Conservation (phyloP, 2,329 filamentous ascomycete species). For the Epichloe brachyelytri region DNA sequence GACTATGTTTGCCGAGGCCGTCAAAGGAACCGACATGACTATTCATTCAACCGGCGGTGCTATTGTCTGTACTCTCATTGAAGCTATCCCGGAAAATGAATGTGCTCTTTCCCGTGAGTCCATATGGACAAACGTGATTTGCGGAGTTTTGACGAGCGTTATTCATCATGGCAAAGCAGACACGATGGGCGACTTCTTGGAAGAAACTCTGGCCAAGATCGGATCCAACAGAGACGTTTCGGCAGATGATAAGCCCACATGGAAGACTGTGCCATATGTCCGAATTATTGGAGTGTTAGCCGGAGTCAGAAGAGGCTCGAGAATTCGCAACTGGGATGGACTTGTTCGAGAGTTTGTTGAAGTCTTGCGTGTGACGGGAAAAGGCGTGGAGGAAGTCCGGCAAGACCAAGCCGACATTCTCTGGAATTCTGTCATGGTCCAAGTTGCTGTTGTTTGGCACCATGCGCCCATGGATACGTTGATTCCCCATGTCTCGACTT, state of each 20-base stretch:
- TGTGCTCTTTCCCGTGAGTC: constrained; percentile 31
- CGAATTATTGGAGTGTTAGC: constrained; percentile 54
- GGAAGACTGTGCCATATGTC: constrained; percentile 35
- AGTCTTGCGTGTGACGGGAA: constrained; percentile 36
- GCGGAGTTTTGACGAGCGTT: constrained; percentile 65
- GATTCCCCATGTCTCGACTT: constrained; percentile 52
- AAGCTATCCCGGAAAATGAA: constrained; percentile 36
- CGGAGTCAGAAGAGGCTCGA: constrained; percentile 70
- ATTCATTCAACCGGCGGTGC: constrained; percentile 47
- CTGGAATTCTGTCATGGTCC: constrained; percentile 47
- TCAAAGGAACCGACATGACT: constrained; percentile 47
- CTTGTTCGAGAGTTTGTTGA: constrained; percentile 44
- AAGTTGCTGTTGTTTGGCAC: constrained; percentile 55
- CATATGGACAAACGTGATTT: constrained; percentile 52
- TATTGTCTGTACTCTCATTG: constrained; percentile 39
- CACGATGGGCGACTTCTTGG: constrained; percentile 57
- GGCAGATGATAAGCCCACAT: constrained; percentile 9
- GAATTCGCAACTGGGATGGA: constrained; percentile 59
- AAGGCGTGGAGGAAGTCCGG: constrained; percentile 21
- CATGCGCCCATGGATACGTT: constrained; percentile 68
- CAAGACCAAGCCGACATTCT: constrained; percentile 27
- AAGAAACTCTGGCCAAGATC: constrained; percentile 43
- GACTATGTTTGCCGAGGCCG: constrained; percentile 79
- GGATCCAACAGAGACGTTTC: constrained; percentile 23
- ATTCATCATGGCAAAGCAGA: constrained; percentile 70